Evolutionary conservation across 495 filamentous ascomycete species (phyloP), one percentile per base, ranked within the genome.

Genomic region (Rhypophila decipiens): DNA sequence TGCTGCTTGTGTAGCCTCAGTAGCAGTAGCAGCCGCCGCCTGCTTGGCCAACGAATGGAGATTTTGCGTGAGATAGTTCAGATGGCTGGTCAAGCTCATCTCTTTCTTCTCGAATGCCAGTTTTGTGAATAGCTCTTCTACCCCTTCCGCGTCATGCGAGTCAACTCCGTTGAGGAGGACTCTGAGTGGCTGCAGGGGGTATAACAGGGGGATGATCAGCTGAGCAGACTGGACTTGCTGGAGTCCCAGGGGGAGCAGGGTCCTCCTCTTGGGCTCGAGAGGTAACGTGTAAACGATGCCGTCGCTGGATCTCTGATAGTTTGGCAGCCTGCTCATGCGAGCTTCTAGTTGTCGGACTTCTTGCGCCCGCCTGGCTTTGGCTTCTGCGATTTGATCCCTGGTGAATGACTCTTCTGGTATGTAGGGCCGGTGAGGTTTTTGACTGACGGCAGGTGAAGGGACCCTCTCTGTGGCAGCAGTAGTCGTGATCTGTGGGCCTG

Each of bases 31-130:
- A 11, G 46, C 44, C 20, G 55, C 42, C 1, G 56, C 60, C 35
- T 69, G 76, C 52, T 79, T 83, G 4, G 82, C 85, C 59, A 94
- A 70, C 1, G 68, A 60, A 52, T 86, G 80, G 57, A 94, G 76
- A 51, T 90, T 88, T 60, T 84, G 82, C 1, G 79, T 73, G 36
- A 95, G 64, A 47, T 84, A 87, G 57, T 95, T 95, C 53, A 94
- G 56, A 42, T 86, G 83, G 31, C 77, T 84, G 61, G 86, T 84
- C 53, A 95, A 53, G 9, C 77, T 81, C 65, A 82, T 66, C 39
- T 85, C 71, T 24, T 68, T 69, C 56, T 79, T 75, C 21, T 82
- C 68, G 21, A 56, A 58, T 8, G 81, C 64, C 65, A 76, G 84
- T 41, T 75, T 55, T 11, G 69, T 61, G 52, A 96, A 96, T 2